Evolutionary conservation across 2,329 filamentous ascomycete species (phyloP), one percentile per base, ranked within the genome.

Genomic region (Apiospora malaysiana): DNA sequence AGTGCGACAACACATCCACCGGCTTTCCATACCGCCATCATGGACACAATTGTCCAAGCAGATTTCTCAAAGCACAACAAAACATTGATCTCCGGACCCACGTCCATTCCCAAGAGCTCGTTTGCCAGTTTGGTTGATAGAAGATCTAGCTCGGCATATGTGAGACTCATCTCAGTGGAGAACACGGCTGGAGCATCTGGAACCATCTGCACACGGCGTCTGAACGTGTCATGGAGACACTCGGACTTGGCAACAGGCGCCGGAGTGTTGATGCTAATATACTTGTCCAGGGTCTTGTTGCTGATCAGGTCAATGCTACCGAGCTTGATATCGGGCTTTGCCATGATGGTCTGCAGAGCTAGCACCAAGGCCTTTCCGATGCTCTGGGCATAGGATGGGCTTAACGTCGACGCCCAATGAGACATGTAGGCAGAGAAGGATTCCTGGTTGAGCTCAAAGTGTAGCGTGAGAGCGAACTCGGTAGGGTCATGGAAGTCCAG

Each of bases 1-100:
- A 72, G 37, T 40, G 70, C 78, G 14, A 78, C 75, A 68, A 77
- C 80, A 0, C 76, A 77, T 2, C 74, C 78, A 7, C 81, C 81
- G n/a, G 80, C 77, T 56, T 81, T 82, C 43, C 82, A 69, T 3
- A 81, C 76, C 1, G 75, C 80, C 21, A 83, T 70, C 72, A 81
- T 79, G 0, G 78, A 76, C 10, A 82, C 75, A 8, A 78, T 71
- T 1, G 75, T 75, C 78, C 78, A 82, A 23, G 72, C 73, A 2
- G 79, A 80, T 71, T 82, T 82, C 25, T 81, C 78, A 68, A 81
- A 81, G 69, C 76, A 79, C 43, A 83, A 66, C 0, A 80, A 78
- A 1, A 83, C 42, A 74, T 68, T 65, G 8, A 21, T 45, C 42
- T 45, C 45, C 5, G 66, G 40, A 4, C 66, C 42, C 16, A 67